Base-by-base conservation (phyloP, 768 basidiomycete genomes). In the Xanthoconium stramineum region DNA sequence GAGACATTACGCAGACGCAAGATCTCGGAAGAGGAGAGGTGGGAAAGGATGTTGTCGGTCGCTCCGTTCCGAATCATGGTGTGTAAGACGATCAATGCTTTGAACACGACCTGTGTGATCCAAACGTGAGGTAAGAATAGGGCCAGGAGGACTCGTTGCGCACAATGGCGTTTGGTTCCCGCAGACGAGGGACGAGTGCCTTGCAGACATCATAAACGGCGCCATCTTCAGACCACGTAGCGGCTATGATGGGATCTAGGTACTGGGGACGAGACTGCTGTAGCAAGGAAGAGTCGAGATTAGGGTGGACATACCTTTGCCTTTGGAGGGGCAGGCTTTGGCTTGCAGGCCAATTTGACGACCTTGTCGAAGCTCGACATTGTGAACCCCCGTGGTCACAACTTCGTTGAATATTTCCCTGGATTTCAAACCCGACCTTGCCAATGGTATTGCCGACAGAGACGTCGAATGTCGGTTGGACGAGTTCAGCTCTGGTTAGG, bases 51-150 rank as follows among this genome's bases (percentile, higher is more conserved):
- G 68, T 94, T 92, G 76, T 98, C 94, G 7, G 95, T 97, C 3
- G 91, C 82, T n/a, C 97, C 97, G 58, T 91, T 93, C 29, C 97
- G 85, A 69, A 98, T 91, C 91, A 99, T 94, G 33, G 87, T 92
- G 70, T 99, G 97, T 8, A 98, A 77, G 5, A 96, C 92, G 64
- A 99, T 88, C 62, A 98, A 78, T 0, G 94, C 94, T 69, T 99
- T 99, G 83, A 98, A 98, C n/a, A 92, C 94, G 61, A 98, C 82
- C 94, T 97, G 64, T 50, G 43, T 2, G 28, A 53, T 47, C 17
- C 33, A 39, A 29, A 47, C 12, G 53, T 60, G 32, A 60, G 55
- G 5, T 9, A 29, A 12, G 43, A 36, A 44, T 0, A 20, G 35
- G n/a, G 44, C 4, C 6, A 40, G 33, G n/a, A 11, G 15, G 24